These are phyloP conservation scores for Botrytis byssoidea DNA, from an alignment of 2,329 filamentous ascomycete species.

Conservation along the genomic window DNA sequence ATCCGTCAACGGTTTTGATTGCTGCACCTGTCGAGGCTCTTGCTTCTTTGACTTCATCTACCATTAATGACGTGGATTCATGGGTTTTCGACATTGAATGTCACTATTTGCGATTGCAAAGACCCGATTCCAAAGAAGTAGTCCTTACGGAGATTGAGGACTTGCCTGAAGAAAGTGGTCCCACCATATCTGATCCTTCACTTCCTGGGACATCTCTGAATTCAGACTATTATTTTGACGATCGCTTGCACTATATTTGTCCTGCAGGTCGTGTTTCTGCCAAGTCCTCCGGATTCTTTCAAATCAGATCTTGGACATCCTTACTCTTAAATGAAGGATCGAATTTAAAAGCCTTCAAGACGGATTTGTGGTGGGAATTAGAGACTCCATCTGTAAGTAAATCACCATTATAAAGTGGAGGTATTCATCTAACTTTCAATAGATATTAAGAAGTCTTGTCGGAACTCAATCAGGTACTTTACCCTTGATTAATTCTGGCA, in stretches of 20 bases:
- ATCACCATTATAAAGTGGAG: neutral
- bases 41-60: constrained; percentile 57
- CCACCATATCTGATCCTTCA: neutral
- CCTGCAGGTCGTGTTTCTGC: neutral
- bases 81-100: constrained; percentile 64
- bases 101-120: constrained; percentile 55
- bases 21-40: constrained; percentile 62
- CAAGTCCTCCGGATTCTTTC: constrained; percentile 25
- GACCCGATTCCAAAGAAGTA: constrained; percentile 9
- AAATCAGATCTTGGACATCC: constrained; percentile 55
- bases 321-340: constrained; percentile 73
- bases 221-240: neutral
- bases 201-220: neutral
- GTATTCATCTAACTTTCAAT: constrained; percentile 33
- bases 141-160: neutral
- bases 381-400: constrained; percentile 47
- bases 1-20: constrained; percentile 54
- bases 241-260: neutral
- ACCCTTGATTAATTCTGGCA: constrained; percentile 43
- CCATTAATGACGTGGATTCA: constrained; percentile 55
- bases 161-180: neutral
- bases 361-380: constrained; percentile 69
- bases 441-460: constrained; percentile 55
- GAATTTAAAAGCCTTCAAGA: constrained; percentile 62
- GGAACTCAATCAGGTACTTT: constrained; percentile 38